Conservation (phyloP, 2,329 filamentous ascomycete genomes). For the Epichloe aotearoae region DNA sequence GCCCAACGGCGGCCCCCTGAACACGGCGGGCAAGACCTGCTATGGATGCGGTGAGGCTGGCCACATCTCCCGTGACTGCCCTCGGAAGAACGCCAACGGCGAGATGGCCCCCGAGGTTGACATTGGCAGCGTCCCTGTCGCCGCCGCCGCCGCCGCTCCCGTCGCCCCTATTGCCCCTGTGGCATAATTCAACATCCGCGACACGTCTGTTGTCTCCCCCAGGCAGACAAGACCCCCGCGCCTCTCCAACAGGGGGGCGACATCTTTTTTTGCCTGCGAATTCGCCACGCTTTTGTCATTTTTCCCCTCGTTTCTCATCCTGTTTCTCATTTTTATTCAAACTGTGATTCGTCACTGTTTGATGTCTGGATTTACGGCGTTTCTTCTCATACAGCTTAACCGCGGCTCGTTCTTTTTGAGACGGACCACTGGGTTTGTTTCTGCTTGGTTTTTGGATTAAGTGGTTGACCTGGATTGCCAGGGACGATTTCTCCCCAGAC, state of each 20-base stretch:
- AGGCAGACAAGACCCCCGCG: background rate
- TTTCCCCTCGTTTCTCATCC: background rate
- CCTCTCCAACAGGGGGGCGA: background rate
- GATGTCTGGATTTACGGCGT: constrained; percentile 11
- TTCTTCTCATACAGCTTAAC: constrained; percentile 9
- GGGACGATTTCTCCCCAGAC: background rate
- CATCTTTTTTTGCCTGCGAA: background rate
- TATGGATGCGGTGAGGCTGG: constrained; percentile 94
- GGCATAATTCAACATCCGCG: constrained; percentile 16
- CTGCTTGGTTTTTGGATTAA: background rate
- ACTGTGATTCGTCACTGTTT: constrained; percentile 16
- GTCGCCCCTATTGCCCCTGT: constrained; percentile 32
- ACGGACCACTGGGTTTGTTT: background rate
- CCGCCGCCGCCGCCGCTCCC: constrained; percentile 25
- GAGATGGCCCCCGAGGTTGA: constrained; percentile 35
- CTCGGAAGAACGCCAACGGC: constrained; percentile 49
- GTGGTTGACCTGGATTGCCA: background rate
- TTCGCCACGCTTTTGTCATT: no score
- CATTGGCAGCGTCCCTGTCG: constrained; percentile 22
- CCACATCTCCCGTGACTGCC: constrained; percentile 92
- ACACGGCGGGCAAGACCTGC: constrained; percentile 95
- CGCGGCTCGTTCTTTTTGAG: background rate
- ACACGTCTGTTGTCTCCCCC: constrained; percentile 7
- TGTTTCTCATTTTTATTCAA: constrained; percentile 12
- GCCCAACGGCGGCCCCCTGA: constrained; percentile 88